Evolutionary conservation across 768 basidiomycete genomes (phyloP).

Genomic region (Filobasidium floriforme): DNA sequence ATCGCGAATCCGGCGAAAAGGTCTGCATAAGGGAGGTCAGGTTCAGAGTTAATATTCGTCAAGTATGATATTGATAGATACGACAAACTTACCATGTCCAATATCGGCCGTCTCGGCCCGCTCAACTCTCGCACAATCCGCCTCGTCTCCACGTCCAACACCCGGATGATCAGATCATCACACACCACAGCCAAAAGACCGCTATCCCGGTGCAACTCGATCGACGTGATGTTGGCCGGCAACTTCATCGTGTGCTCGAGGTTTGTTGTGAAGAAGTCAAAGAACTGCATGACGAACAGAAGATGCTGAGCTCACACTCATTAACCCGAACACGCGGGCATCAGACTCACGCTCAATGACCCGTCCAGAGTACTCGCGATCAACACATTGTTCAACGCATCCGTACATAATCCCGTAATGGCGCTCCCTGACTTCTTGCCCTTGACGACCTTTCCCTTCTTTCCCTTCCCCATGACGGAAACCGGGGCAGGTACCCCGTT

Average conservation of each 20-base stretch:
- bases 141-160: slow-evolving; percentile 85
- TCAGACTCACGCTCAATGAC: slow-evolving; percentile 63
- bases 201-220: slow-evolving; percentile 73
- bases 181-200: slow-evolving; percentile 73
- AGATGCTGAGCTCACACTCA: neutral
- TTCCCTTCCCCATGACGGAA: slow-evolving; percentile 30
- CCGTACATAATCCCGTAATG: slow-evolving; percentile 75
- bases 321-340: neutral
- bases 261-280: slow-evolving; percentile 83
- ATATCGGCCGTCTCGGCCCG: slow-evolving; percentile 72
- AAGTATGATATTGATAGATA: slow-evolving; percentile 2
- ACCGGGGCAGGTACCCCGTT: slow-evolving; percentile 30
- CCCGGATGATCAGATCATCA: slow-evolving; percentile 74
- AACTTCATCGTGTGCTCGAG: slow-evolving; percentile 62
- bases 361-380: slow-evolving; percentile 84
- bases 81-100: slow-evolving; percentile 65
- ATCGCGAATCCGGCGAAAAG: slow-evolving; percentile 90
- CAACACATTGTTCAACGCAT: slow-evolving; percentile 71
- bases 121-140: slow-evolving; percentile 79
- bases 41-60: neutral
- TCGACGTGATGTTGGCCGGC: slow-evolving; percentile 61
- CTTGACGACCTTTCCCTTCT: slow-evolving; percentile 42
- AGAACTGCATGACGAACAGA: slow-evolving; percentile 58
- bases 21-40: slow-evolving; percentile 51
- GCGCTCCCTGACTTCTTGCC: slow-evolving; percentile 48